Percentiles rank a stretch among this genome's conserved stretches.
These are phyloP conservation scores for Orbilia javanica DNA, from an alignment of 2,329 filamentous ascomycete species.

Conservation along the genomic window DNA sequence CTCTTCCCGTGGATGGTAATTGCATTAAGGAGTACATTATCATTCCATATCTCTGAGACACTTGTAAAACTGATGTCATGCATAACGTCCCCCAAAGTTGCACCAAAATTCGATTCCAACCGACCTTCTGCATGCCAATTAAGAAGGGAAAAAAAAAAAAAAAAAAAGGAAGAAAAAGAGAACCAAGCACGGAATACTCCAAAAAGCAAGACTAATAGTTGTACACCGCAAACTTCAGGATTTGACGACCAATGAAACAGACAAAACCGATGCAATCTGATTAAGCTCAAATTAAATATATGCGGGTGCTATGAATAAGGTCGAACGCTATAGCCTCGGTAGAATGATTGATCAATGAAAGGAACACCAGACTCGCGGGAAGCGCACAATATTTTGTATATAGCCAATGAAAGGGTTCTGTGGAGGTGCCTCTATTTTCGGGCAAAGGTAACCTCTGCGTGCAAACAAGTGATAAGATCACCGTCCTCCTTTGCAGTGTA, in stretches of 20 bases:
- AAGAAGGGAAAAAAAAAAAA: background rate
- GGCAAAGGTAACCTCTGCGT: conserved; percentile 76
- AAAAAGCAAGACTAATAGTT: background rate
- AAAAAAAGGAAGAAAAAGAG: too few species aligned
- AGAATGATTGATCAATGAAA: background rate
- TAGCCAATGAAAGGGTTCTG: background rate
- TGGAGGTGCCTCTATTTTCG: background rate
- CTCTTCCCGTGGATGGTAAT: background rate
- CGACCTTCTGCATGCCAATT: conserved; percentile 23
- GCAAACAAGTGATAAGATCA: conserved; percentile 86
- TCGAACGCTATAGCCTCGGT: background rate
- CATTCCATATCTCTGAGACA: background rate
- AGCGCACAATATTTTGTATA: background rate
- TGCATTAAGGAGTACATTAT: background rate
- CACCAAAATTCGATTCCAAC: background rate
- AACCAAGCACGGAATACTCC: conserved; percentile 16
- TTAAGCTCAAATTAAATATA: background rate
- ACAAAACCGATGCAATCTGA: conserved; percentile 11
- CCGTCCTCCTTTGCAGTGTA: conserved; percentile 74
- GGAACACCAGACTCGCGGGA: background rate
- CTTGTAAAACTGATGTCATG: conserved; percentile 3
- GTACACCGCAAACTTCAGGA: conserved; percentile 13
- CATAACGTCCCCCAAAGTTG: conserved; percentile 4
- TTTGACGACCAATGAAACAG: background rate
- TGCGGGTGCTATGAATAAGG: background rate